Percentiles rank a stretch among this genome's conserved stretches.
phyloP scores from a whole-genome alignment of 371 early-diverging fungal genomes.

The Apophysomyces sp. region DNA sequence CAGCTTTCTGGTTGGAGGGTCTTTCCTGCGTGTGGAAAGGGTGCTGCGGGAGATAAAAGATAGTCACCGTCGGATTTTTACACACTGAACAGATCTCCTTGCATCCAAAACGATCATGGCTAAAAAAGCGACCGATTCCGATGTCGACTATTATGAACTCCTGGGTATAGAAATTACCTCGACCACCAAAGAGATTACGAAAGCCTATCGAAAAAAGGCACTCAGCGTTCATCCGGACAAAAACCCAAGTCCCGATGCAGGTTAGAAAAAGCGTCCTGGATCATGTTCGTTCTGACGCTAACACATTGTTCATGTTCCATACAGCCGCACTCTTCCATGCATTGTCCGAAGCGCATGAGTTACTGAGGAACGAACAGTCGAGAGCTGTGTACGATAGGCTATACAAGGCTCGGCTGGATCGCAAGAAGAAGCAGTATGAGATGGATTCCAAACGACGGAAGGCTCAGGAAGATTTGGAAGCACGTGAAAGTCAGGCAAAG shows the following conservation, averaged over 20 bases:
- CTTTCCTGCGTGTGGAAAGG: no score
- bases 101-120: slow-evolving; percentile 16
- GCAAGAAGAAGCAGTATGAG: slow-evolving; percentile 40
- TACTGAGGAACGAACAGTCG: slow-evolving; percentile 30
- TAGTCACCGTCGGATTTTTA: no score
- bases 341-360: slow-evolving; percentile 36
- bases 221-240: slow-evolving; percentile 51
- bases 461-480: slow-evolving; percentile 46
- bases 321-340: slow-evolving; percentile 41
- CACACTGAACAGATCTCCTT: no score
- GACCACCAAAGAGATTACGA: slow-evolving; percentile 63
- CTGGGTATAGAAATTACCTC: slow-evolving; percentile 63
- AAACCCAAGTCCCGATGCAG: slow-evolving; percentile 56
- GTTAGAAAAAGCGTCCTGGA: slow-evolving; percentile 13
- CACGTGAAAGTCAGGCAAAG: slow-evolving; percentile 39
- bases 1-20: no score
- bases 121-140: slow-evolving; percentile 14
- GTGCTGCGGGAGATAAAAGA: no score
- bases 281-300: background rate
- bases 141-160: slow-evolving; percentile 76
- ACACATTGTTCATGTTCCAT: background rate
- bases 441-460: slow-evolving; percentile 48
- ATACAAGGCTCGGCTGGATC: slow-evolving; percentile 39
- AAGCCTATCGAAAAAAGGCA: slow-evolving; percentile 69
- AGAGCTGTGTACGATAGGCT: slow-evolving; percentile 42